Conservation (phyloP, 495 filamentous ascomycete species). For the Aspergillus haitiensis region DNA sequence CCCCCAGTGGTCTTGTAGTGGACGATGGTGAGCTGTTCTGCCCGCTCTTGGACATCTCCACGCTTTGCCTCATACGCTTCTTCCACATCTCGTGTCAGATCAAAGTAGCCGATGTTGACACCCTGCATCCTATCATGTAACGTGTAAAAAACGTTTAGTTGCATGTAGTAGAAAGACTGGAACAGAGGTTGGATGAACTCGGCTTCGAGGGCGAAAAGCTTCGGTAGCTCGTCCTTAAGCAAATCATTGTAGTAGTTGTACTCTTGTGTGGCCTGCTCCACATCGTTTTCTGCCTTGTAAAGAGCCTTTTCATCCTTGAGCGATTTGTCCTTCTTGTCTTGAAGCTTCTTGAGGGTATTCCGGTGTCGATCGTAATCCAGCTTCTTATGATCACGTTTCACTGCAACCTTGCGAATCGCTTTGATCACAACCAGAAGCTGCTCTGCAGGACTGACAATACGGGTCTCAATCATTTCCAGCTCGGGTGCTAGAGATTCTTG, state of each 20-base stretch:
- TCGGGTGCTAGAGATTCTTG: slow-evolving; percentile 87
- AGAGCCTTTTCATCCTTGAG: slow-evolving; percentile 96
- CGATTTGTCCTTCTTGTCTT: slow-evolving; percentile 96
- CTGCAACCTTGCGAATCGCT: slow-evolving; percentile 80
- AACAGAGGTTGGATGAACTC: slow-evolving; percentile 98
- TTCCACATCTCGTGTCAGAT: slow-evolving; percentile 84
- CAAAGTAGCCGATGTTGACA: slow-evolving; percentile 96
- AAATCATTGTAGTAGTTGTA: slow-evolving; percentile 97
- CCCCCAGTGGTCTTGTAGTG: slow-evolving; percentile 85
- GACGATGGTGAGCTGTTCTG: slow-evolving; percentile 75
- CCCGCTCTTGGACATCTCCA: slow-evolving; percentile 77
- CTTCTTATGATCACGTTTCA: slow-evolving; percentile 96
- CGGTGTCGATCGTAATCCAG: slow-evolving; percentile 91
- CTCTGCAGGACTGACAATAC: slow-evolving; percentile 90
- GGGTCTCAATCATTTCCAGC: slow-evolving; percentile 93
- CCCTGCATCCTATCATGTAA: slow-evolving; percentile 96
- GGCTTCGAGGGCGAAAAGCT: slow-evolving; percentile 86
- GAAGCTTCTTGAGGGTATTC: slow-evolving; percentile 81
- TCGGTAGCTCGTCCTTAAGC: slow-evolving; percentile 91
- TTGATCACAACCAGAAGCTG: slow-evolving; percentile 95
- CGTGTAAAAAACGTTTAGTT: slow-evolving; percentile 99
- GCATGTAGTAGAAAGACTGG: slow-evolving; percentile 99
- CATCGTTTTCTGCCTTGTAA: slow-evolving; percentile 92
- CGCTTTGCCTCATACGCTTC: slow-evolving; percentile 86
- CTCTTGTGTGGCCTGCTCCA: slow-evolving; percentile 90